These are phyloP conservation scores for Candida ulmi DNA, from an alignment of 805 yeast species.

Conservation along the genomic window DNA sequence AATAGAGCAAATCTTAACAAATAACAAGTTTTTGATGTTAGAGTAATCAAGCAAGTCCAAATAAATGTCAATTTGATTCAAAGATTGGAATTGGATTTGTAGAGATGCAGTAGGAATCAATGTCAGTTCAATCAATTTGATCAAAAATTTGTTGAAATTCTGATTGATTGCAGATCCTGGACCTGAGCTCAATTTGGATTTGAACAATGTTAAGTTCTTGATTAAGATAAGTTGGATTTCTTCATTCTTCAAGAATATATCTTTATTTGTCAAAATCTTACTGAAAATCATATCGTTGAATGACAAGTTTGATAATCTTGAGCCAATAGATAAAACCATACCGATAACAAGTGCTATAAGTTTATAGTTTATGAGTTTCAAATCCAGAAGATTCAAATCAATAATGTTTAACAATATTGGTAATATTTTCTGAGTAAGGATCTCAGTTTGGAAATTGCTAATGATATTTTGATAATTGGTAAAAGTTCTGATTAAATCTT, in stretches of 20 bases:
- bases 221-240: constrained; percentile 39
- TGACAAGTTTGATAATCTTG: constrained; percentile 64
- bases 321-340: constrained; percentile 50
- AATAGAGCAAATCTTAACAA: constrained; percentile 64
- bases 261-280: constrained; percentile 19
- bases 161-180: constrained; percentile 24
- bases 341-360: neutral
- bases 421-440: constrained; percentile 3
- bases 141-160: constrained; percentile 40
- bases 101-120: constrained; percentile 25
- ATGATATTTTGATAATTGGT: neutral
- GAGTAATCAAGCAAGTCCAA: constrained; percentile 55
- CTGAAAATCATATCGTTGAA: constrained; percentile 69
- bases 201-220: constrained; percentile 43
- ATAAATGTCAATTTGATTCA: constrained; percentile 36
- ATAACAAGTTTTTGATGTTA: constrained; percentile 65
- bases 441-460: neutral
- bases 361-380: constrained; percentile 25
- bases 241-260: constrained; percentile 30
- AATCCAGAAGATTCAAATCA: constrained; percentile 1
- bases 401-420: constrained; percentile 5
- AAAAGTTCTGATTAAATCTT: neutral
- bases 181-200: constrained; percentile 32
- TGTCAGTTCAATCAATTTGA: constrained; percentile 35
- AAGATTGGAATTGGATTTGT: constrained; percentile 48